A percentile compares a stretch with the other conserved stretches of the same genome.
Evolutionary conservation across 805 yeast genomes (phyloP).

Genomic region (Ogataea corticis): DNA sequence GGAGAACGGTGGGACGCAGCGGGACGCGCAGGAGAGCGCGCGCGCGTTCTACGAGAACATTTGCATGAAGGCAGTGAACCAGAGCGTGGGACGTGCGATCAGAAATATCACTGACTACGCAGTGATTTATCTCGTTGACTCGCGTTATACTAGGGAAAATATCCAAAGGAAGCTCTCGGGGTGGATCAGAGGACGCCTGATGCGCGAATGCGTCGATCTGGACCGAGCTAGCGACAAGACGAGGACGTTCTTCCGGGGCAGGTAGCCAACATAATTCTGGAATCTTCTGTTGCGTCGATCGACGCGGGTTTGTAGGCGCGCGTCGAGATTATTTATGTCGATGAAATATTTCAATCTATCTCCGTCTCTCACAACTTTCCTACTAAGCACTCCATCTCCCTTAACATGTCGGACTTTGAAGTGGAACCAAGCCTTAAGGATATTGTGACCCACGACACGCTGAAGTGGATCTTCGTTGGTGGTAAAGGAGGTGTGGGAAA

Average conservation of each 20-base stretch:
- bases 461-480: slow-evolving; percentile 97
- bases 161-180: slow-evolving; percentile 64
- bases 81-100: slow-evolving; percentile 89
- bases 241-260: slow-evolving; percentile 13
- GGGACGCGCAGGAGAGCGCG: slow-evolving; percentile 49
- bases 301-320: neutral
- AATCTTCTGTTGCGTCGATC: slow-evolving; percentile 1
- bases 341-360: neutral
- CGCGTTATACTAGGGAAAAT: slow-evolving; percentile 45
- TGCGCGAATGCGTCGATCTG: slow-evolving; percentile 8
- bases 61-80: slow-evolving; percentile 90
- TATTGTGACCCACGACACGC: slow-evolving; percentile 58
- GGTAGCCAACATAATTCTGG: neutral
- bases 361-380: slow-evolving; percentile 4
- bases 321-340: neutral
- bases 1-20: slow-evolving; percentile 45
- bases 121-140: slow-evolving; percentile 68
- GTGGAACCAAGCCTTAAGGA: slow-evolving; percentile 74
- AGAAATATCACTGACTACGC: slow-evolving; percentile 84
- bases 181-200: slow-evolving; percentile 62
- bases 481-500: slow-evolving; percentile 99
- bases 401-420: slow-evolving; percentile 46
- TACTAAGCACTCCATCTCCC: neutral
- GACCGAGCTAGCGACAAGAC: slow-evolving; percentile 9
- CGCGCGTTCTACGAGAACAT: slow-evolving; percentile 72